Evolutionary conservation across 768 basidiomycete species (phyloP).

Genomic region (Boletus subcaerulescens): DNA sequence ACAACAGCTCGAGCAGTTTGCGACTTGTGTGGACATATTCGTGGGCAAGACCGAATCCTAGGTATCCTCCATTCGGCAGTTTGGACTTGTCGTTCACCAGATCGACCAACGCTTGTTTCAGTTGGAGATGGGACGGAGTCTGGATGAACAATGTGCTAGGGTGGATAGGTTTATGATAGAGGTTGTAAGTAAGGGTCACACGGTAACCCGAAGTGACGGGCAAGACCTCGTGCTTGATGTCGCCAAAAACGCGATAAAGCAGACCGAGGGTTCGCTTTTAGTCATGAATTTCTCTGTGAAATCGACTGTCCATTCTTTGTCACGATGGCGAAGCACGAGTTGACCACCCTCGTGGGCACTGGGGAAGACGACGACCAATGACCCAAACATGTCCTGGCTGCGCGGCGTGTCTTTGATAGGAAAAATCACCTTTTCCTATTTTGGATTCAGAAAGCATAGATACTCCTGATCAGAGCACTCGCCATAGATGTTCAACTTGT

Average conservation of each 20-base stretch:
- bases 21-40: constrained; percentile 5
- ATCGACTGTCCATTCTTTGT: constrained; percentile 3
- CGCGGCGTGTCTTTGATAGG: constrained; percentile 34
- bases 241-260: constrained; percentile 44
- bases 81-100: neutral
- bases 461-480: neutral
- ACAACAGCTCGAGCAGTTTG: neutral
- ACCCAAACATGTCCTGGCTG: constrained; percentile 43
- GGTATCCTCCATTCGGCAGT: constrained; percentile 9
- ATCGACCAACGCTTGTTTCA: neutral
- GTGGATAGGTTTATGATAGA: constrained; percentile 11
- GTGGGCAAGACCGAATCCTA: constrained; percentile 14
- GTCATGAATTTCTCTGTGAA: neutral
- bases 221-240: constrained; percentile 45
- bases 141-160: too few relatives aligned
- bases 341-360: constrained; percentile 22
- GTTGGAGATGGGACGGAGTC: neutral
- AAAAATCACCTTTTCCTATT: constrained; percentile 5
- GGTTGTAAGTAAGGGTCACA: constrained; percentile 45
- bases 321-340: constrained; percentile 5
- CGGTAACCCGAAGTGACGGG: constrained; percentile 41
- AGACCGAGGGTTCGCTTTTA: constrained; percentile 13
- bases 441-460: neutral
- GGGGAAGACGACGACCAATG: constrained; percentile 51
- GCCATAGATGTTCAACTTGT: constrained; percentile 49